phyloP scores from a whole-genome alignment of 2,329 filamentous ascomycete species.

The Botrytis squamosa region DNA sequence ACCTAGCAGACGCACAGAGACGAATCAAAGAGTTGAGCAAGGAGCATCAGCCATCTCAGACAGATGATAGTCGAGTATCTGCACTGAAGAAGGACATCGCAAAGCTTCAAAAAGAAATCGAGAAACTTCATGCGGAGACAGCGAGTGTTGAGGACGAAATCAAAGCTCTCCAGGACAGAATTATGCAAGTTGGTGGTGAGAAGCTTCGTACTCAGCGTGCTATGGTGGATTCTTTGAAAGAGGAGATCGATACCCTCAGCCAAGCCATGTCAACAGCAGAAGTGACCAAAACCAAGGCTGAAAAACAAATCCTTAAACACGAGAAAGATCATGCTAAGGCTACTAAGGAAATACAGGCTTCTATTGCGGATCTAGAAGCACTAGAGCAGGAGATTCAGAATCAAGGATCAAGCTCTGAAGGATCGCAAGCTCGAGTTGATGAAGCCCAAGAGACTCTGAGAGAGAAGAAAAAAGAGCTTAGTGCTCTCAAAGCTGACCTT shows the following conservation, averaged over 20 bases:
- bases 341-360: slow-evolving; percentile 71
- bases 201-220: slow-evolving; percentile 86
- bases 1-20: slow-evolving; percentile 78
- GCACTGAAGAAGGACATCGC: slow-evolving; percentile 75
- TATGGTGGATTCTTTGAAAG: slow-evolving; percentile 85
- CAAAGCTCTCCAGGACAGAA: slow-evolving; percentile 88
- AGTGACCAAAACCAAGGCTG: slow-evolving; percentile 84
- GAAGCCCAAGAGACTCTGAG: slow-evolving; percentile 78
- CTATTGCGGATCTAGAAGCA: slow-evolving; percentile 70
- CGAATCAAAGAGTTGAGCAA: slow-evolving; percentile 80
- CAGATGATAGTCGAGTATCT: slow-evolving; percentile 72
- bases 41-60: slow-evolving; percentile 77
- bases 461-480: slow-evolving; percentile 77
- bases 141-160: slow-evolving; percentile 90
- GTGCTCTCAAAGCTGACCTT: slow-evolving; percentile 76
- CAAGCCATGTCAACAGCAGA: slow-evolving; percentile 86
- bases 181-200: slow-evolving; percentile 97
- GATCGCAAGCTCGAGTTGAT: slow-evolving; percentile 70
- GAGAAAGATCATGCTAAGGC: slow-evolving; percentile 80
- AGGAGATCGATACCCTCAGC: slow-evolving; percentile 75
- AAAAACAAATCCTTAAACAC: slow-evolving; percentile 86
- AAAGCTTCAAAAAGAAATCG: slow-evolving; percentile 73
- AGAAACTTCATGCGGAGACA: slow-evolving; percentile 79
- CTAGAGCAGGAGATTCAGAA: slow-evolving; percentile 76
- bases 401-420: slow-evolving; percentile 73